phyloP scores from a whole-genome alignment of 2,329 filamentous ascomycete species.

The Metarhizium humberi region DNA sequence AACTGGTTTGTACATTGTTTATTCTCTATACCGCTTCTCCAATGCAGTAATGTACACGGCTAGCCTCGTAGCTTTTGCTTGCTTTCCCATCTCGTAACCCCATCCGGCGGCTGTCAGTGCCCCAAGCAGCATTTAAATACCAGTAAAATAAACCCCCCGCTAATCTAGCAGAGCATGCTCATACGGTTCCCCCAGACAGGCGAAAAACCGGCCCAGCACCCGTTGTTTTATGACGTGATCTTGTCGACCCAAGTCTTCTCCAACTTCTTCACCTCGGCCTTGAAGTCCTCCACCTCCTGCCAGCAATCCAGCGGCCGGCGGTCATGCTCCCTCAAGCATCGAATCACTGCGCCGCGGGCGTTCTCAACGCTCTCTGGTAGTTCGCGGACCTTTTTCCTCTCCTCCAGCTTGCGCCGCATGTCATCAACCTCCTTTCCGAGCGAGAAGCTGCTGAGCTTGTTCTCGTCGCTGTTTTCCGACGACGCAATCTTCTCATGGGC shows the following conservation, averaged over 20 bases:
- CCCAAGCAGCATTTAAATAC: too few relatives aligned
- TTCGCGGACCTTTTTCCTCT: constrained; percentile 55
- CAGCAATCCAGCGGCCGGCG: constrained; percentile 87
- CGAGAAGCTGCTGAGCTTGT: constrained; percentile 29
- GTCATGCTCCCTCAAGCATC: constrained; percentile 77
- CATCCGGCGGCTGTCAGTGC: not conserved
- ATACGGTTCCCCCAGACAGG: not conserved
- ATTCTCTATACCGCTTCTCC: constrained; percentile 20
- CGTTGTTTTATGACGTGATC: constrained; percentile 40
- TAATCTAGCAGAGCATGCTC: too few relatives aligned
- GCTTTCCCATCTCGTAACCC: not conserved
- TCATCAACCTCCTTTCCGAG: constrained; percentile 52
- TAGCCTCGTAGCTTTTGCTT: not conserved
- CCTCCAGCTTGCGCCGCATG: constrained; percentile 50
- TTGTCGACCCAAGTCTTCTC: constrained; percentile 85
- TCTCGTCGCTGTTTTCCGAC: constrained; percentile 22
- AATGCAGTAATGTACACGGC: constrained; percentile 21
- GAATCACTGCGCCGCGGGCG: constrained; percentile 67
- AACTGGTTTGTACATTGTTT: constrained; percentile 14
- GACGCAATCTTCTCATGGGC: constrained; percentile 57
- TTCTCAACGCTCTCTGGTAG: constrained; percentile 63
- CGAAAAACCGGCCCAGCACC: not conserved
- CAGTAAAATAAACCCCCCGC: too few relatives aligned
- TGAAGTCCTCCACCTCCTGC: constrained; percentile 86
- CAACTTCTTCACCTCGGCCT: constrained; percentile 75